Conservation (phyloP, 306 rosid genomes). For the Dalbergia cochinchinensis region DNA sequence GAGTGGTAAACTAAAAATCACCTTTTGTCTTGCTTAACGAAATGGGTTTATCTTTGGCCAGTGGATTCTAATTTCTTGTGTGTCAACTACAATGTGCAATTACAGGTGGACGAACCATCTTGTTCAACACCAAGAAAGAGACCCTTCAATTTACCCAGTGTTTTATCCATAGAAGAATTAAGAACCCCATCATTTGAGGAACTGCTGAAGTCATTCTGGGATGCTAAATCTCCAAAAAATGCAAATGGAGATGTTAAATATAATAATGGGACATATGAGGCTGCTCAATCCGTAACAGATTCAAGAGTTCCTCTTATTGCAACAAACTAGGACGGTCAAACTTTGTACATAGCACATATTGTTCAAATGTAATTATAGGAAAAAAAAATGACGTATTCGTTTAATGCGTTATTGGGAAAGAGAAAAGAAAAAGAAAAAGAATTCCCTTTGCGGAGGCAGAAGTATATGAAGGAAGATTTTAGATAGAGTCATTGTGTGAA, state of each 20-base stretch:
- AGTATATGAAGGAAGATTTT: neutral
- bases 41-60: neutral
- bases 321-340: constrained; percentile 66
- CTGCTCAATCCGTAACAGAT: constrained; percentile 86
- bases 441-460: constrained; percentile 7
- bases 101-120: constrained; percentile 95
- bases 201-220: constrained; percentile 86
- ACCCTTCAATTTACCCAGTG: constrained; percentile 84
- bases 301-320: constrained; percentile 98
- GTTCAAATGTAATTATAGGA: constrained; percentile 50
- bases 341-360: constrained; percentile 74
- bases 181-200: constrained; percentile 95
- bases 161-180: constrained; percentile 88
- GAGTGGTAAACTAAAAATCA: neutral
- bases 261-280: constrained; percentile 68
- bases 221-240: constrained; percentile 69
- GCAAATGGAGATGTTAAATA: constrained; percentile 92
- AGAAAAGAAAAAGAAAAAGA: neutral
- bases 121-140: constrained; percentile 98
- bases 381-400: constrained; percentile 49
- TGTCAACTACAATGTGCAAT: constrained; percentile 22
- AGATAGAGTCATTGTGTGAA: neutral
- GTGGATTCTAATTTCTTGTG: constrained; percentile 18
- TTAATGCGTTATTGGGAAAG: constrained; percentile 38
- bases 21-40: neutral